Percentiles rank a stretch among this genome's conserved stretches.
phyloP scores from a whole-genome alignment of 2,329 filamentous ascomycete species.

The Blumeriella jaapii region DNA sequence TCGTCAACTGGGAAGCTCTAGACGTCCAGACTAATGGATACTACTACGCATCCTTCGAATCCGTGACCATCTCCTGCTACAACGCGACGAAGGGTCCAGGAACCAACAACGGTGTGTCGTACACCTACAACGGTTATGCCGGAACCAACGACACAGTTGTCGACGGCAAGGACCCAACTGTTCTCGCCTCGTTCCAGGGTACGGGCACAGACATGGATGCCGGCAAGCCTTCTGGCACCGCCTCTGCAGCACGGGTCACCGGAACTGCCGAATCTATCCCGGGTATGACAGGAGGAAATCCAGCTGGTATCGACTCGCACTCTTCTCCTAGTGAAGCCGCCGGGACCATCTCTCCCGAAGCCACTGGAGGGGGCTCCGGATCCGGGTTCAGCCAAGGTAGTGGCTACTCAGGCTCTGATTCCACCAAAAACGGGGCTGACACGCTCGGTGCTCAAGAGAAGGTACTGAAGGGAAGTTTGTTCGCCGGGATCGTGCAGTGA shows the following conservation, averaged over 20 bases:
- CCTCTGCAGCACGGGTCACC: slow-evolving; percentile 18
- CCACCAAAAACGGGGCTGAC: slow-evolving; percentile 19
- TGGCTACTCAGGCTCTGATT: slow-evolving; percentile 9
- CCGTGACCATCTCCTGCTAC: slow-evolving; percentile 80
- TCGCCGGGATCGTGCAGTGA: slow-evolving; percentile 24
- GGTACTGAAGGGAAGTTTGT: slow-evolving; percentile 22
- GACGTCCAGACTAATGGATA: slow-evolving; percentile 79
- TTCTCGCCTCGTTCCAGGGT: slow-evolving; percentile 69
- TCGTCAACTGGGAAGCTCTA: slow-evolving; percentile 69
- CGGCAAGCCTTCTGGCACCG: slow-evolving; percentile 29
- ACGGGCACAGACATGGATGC: slow-evolving; percentile 64
- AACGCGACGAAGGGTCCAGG: slow-evolving; percentile 51
- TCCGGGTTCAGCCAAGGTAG: slow-evolving; percentile 26
- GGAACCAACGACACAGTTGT: slow-evolving; percentile 68
- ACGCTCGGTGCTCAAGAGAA: slow-evolving; percentile 18
- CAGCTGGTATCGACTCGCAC: slow-evolving; percentile 27
- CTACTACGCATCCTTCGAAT: slow-evolving; percentile 71
- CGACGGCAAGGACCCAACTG: slow-evolving; percentile 62
- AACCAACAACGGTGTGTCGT: slow-evolving; percentile 56
- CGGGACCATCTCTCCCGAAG: slow-evolving; percentile 18
- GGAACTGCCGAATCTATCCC: slow-evolving; percentile 36
- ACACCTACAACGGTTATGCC: slow-evolving; percentile 55
- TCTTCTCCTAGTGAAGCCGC: slow-evolving; percentile 7
- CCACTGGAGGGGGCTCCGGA: slow-evolving; percentile 13
- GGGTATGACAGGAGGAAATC: slow-evolving; percentile 40